These are phyloP conservation scores for Plantago lanceolata DNA, from an alignment of 305 asterid species.

Conservation along the genomic window DNA sequence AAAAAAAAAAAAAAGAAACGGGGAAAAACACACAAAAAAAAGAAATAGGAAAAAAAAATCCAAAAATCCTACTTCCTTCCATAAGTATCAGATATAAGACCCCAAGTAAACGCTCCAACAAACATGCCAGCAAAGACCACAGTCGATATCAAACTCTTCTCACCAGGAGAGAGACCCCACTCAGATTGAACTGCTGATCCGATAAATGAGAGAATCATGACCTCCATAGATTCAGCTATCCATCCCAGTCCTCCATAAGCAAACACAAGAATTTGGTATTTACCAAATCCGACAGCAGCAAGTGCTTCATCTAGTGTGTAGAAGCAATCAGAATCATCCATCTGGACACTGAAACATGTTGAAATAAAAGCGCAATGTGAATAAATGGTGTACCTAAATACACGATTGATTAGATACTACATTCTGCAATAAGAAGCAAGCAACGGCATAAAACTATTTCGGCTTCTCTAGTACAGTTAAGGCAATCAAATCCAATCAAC, in stretches of 20 bases:
- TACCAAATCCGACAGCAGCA: constrained; percentile 61
- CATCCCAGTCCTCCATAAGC: constrained; percentile 74
- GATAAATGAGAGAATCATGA: constrained; percentile 75
- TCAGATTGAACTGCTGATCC: constrained; percentile 71
- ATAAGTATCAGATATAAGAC: constrained; percentile 55
- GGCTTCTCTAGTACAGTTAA: not conserved
- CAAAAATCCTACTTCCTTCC: constrained; percentile 57
- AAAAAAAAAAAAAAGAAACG: not conserved
- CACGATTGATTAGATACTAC: not conserved
- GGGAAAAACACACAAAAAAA: not conserved
- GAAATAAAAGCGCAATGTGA: not conserved
- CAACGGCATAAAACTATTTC: too few species aligned
- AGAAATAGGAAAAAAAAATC: not conserved
- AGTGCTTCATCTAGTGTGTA: constrained; percentile 82
- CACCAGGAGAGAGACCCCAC: constrained; percentile 67
- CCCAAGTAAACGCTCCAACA: constrained; percentile 70
- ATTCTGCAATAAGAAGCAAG: not conserved
- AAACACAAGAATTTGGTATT: constrained; percentile 59
- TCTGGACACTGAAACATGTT: constrained; percentile 25
- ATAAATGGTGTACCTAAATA: too few species aligned
- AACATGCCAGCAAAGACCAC: constrained; percentile 88
- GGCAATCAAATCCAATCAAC: not conserved
- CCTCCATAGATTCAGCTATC: constrained; percentile 71
- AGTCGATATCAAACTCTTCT: constrained; percentile 69
- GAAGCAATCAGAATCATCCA: constrained; percentile 32